Percentiles rank a stretch among this genome's conserved stretches.
phyloP scores from a whole-genome alignment of 2,329 filamentous ascomycete genomes.

The Sclerotinia nivalis region DNA sequence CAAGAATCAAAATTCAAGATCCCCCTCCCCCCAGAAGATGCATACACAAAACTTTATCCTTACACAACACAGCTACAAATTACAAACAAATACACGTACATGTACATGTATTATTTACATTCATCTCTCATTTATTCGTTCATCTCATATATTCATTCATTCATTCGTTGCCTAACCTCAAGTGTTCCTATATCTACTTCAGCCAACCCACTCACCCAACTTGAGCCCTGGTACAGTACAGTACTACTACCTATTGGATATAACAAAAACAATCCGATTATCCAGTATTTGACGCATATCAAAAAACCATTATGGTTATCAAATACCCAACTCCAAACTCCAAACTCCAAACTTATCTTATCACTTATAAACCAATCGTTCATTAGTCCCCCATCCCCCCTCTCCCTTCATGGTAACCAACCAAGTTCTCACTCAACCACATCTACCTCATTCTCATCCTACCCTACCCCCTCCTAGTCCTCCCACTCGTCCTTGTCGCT shows the following conservation, averaged over 20 bases:
- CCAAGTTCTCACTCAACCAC: too few relatives aligned
- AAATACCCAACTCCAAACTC: background rate
- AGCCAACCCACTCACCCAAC: background rate
- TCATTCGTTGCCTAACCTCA: background rate
- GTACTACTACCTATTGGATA: background rate
- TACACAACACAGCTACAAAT: too few relatives aligned
- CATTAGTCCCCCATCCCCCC: background rate
- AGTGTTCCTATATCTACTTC: background rate
- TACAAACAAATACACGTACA: too few relatives aligned
- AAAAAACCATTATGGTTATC: background rate
- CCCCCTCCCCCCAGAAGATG: too few relatives aligned
- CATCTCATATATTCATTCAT: too few relatives aligned
- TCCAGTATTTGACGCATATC: background rate
- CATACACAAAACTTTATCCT: too few relatives aligned
- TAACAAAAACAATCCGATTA: background rate
- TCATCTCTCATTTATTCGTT: background rate
- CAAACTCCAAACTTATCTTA: background rate
- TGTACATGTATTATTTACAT: too few relatives aligned
- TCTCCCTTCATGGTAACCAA: background rate
- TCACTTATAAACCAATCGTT: background rate
- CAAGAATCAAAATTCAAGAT: too few relatives aligned
- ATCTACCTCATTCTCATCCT: too few relatives aligned
- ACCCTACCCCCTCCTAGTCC: background rate
- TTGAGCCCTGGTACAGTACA: too few relatives aligned
- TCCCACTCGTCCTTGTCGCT: constrained; percentile 8